These are phyloP conservation scores for Termitomyces bulborhizus DNA, from an alignment of 768 basidiomycete species.

Conservation along the genomic window DNA sequence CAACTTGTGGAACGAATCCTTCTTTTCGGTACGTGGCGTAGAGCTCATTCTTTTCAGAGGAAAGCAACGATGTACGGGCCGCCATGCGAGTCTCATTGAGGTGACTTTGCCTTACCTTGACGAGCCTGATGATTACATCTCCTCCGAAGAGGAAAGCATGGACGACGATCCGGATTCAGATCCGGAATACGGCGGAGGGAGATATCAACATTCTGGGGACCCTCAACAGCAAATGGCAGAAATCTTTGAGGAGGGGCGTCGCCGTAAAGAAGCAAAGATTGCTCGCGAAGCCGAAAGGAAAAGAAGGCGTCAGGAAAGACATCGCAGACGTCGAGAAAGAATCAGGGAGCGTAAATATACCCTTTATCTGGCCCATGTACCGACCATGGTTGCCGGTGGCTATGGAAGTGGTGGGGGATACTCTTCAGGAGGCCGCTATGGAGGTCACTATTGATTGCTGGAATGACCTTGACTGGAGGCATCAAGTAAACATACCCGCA, in stretches of 20 bases:
- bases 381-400: slow-evolving; percentile 21
- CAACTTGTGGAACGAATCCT: slow-evolving; percentile 74
- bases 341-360: slow-evolving; percentile 58
- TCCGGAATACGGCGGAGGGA: slow-evolving; percentile 32
- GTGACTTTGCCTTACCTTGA: slow-evolving; percentile 43
- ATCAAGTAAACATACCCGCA: neutral
- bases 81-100: slow-evolving; percentile 47
- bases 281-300: slow-evolving; percentile 47
- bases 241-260: slow-evolving; percentile 43
- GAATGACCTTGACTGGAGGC: too few species aligned
- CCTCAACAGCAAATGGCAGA: slow-evolving; percentile 31
- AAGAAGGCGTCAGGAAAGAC: slow-evolving; percentile 59
- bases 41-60: slow-evolving; percentile 81
- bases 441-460: slow-evolving; percentile 11
- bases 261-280: slow-evolving; percentile 38
- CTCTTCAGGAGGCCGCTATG: slow-evolving; percentile 8
- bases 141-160: slow-evolving; percentile 32
- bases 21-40: slow-evolving; percentile 70
- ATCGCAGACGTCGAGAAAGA: slow-evolving; percentile 49
- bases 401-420: slow-evolving; percentile 15
- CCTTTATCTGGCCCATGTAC: slow-evolving; percentile 53
- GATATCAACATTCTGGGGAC: slow-evolving; percentile 24
- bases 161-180: slow-evolving; percentile 30
- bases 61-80: slow-evolving; percentile 70
- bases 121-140: slow-evolving; percentile 34